Evolutionary conservation across 495 filamentous ascomycete genomes (phyloP), one percentile per base, ranked within the genome.

Genomic region (Penicillium tannophilum): DNA sequence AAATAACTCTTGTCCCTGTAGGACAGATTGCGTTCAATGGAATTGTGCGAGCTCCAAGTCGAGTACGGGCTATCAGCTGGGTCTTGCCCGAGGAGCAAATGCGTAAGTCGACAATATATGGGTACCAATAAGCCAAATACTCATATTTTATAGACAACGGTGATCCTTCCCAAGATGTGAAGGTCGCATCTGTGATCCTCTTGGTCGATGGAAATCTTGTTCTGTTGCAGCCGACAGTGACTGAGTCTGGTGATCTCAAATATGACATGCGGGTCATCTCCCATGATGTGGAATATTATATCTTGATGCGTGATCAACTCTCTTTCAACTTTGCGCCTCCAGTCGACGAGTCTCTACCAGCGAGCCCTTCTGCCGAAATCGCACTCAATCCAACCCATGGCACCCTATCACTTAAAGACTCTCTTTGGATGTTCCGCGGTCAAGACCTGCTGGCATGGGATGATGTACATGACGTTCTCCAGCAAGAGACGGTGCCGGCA

Each of bases 181-280:
- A 90, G n/a, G 86, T 90, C 48, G 95, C 95, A 17, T 94, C 90
- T 4, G 92, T 99, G 47, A 73, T 99, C 33, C 96, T 99, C 59
- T 79, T 98, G 30, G 93, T 98, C 7, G 95, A 98, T 69, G 95
- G 92, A 17, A 99, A 98, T 63, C 81, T 99, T 19, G 95, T 98
- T 19, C 79, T 98, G 16, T 79, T 99, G 28, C 91, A 96, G 60
- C 94, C 95, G 4, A 91, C 89, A 2, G 79, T 87, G 7, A 88
- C 84, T 44, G 87, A 89, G 39, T 83, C 84, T 19, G 89, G 89
- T 2, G 88, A 88, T 58, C 76, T 96, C 42, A 97, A 96, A 77
- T 99, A 98, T 67, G 94, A 99, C 65, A 98, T 99, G 95, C 89
- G 92, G 12, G 87, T 98, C 33, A 86, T 99, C 64, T 91, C 93